Conservation (phyloP, 495 filamentous ascomycete species). For the Bombardia bombarda region DNA sequence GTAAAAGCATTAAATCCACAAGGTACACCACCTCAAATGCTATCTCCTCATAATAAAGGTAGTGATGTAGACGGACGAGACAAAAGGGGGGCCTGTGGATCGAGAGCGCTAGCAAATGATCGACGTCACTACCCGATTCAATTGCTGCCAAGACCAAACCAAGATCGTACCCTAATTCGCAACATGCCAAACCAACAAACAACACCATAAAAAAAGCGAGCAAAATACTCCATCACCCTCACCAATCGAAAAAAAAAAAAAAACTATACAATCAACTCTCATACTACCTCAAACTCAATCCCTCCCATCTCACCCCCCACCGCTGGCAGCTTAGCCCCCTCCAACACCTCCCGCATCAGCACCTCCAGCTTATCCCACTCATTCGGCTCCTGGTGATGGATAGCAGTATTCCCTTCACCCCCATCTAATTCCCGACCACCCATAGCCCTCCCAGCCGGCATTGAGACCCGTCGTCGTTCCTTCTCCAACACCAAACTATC, state of each 20-base stretch:
- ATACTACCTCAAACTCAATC: slow-evolving; percentile 1
- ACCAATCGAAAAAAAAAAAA: background rate
- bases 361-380: slow-evolving; percentile 13
- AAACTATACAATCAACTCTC: background rate
- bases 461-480: too few species aligned
- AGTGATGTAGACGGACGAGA: too few species aligned
- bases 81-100: background rate
- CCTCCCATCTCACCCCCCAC: background rate
- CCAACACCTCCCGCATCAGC: slow-evolving; percentile 13
- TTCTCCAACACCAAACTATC: too few species aligned
- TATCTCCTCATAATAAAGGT: too few species aligned
- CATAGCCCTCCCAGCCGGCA: too few species aligned
- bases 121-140: background rate
- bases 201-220: background rate
- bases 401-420: too few species aligned
- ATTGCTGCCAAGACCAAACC: background rate
- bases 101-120: background rate
- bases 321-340: background rate
- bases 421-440: too few species aligned
- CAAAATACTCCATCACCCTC: background rate
- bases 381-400: too few species aligned
- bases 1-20: too few species aligned
- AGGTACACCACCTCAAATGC: too few species aligned
- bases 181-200: background rate
- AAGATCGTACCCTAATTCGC: background rate